Base-by-base conservation (phyloP, 164 flowering plant genomes). In the Vitis rupestris region DNA sequence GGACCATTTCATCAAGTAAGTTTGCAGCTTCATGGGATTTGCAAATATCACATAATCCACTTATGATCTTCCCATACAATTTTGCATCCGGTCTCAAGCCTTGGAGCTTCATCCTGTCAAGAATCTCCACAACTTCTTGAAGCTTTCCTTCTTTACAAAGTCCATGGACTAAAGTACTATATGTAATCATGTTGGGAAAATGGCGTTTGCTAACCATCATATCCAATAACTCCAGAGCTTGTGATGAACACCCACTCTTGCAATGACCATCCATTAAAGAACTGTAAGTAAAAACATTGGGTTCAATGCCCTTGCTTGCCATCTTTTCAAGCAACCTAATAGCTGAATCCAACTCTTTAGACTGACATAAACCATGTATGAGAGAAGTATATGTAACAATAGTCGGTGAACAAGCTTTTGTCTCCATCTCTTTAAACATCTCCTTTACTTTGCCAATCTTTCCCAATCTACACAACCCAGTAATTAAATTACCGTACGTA, bases 61-160 rank as follows among this genome's bases (percentile, higher is more conserved):
- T 74, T 52, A 95, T 81, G 55, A 93, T 75, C 75, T 90, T 95
- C 55, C 87, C 83, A 72, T 90, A 90, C 70, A 93, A 76, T 19
- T 89, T 94, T 6, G 89, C 97, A 84, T 91, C 94, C 11, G 99
- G 99, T 75, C 83, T 91, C 80, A 89, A 76, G 8, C 94, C 97
- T 71, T 90, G 94, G 74, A 95, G 84, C 83, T 89, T 95, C 96
- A 95, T 93, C 78, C 94, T 83, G 74, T 93, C 98, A 70, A 93
- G 70, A 70, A 91, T 72, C 78, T 87, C 87, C 67, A 85, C 60
- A 15, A 90, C 97, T 76, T 83, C 90, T 31, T 50, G 62, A 71
- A 87, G 64, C 59, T 84, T 93, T 62, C 83, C 77, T 77, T 93
- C 97, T 71, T 76, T 84, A 74, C 94, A 95, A 10, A 90, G 82